phyloP scores from a whole-genome alignment of 2,329 filamentous ascomycete species.

The Leptosphaerulina australis region DNA sequence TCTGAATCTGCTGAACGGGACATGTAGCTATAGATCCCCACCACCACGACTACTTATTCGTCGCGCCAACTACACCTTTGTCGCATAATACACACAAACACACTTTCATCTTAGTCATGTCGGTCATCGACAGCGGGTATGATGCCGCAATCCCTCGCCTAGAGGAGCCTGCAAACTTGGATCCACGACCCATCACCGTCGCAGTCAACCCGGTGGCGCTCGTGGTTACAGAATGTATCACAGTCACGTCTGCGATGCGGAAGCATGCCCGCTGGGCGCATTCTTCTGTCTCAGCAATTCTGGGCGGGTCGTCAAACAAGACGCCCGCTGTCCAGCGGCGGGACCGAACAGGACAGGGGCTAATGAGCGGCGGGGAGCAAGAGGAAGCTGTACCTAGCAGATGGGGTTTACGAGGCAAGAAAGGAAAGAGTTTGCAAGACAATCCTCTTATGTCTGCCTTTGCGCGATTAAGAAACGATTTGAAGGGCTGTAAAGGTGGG shows the following conservation, averaged over 20 bases:
- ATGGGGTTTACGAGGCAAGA: constrained; percentile 94
- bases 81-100: constrained; percentile 18
- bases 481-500: constrained; percentile 81
- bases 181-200: constrained; percentile 64
- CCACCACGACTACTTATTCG: constrained; percentile 28
- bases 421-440: constrained; percentile 95
- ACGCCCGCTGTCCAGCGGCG: constrained; percentile 46
- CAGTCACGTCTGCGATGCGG: constrained; percentile 96
- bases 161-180: constrained; percentile 29
- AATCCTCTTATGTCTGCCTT: constrained; percentile 96
- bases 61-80: constrained; percentile 23
- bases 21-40: constrained; percentile 36
- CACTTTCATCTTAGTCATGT: constrained; percentile 31
- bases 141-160: constrained; percentile 32
- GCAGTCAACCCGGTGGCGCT: constrained; percentile 89
- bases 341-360: constrained; percentile 44
- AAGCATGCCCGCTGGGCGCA: constrained; percentile 97
- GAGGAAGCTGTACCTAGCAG: constrained; percentile 73
- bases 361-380: constrained; percentile 46
- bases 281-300: constrained; percentile 92
- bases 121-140: constrained; percentile 34
- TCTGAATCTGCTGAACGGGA: constrained; percentile 32
- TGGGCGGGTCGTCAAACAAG: constrained; percentile 71
- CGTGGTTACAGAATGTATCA: constrained; percentile 98
- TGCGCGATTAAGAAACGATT: constrained; percentile 82